Evolutionary conservation across 2,329 filamentous ascomycete genomes (phyloP).

Genomic region (Monosporascus sp.): DNA sequence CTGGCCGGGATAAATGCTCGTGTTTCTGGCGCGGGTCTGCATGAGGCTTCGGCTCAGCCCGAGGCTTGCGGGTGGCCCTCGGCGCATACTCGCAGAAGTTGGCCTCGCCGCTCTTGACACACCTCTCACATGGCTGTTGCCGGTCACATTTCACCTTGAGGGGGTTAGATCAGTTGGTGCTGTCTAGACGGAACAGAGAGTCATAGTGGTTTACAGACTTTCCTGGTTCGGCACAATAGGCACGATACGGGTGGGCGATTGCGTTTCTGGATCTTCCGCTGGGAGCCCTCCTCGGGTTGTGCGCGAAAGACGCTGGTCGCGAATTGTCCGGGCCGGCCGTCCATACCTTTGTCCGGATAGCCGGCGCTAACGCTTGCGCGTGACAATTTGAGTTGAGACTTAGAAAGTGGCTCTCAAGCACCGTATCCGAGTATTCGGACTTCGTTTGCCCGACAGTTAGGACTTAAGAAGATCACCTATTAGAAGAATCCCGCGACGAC

Average conservation of each 20-base stretch:
- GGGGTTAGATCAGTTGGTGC: constrained; percentile 4
- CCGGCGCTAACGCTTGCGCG: constrained; percentile 14
- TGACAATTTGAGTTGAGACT: constrained; percentile 6
- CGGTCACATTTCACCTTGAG: constrained; percentile 35
- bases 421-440: too few relatives aligned
- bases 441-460: neutral
- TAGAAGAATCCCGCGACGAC: neutral
- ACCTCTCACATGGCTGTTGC: constrained; percentile 34
- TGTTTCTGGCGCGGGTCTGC: constrained; percentile 19
- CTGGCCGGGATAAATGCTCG: constrained; percentile 25
- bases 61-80: constrained; percentile 26
- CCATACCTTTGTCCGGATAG: constrained; percentile 17
- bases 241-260: constrained; percentile 33
- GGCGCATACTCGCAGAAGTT: constrained; percentile 33
- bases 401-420: neutral
- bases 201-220: constrained; percentile 20
- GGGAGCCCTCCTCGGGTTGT: constrained; percentile 27
- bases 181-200: constrained; percentile 4
- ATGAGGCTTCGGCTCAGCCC: constrained; percentile 26
- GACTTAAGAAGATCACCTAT: neutral
- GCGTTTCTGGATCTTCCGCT: constrained; percentile 33
- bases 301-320: constrained; percentile 33
- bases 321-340: constrained; percentile 23
- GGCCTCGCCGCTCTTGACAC: constrained; percentile 32
- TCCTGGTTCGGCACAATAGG: constrained; percentile 29